These are phyloP conservation scores for Solanum phureja DNA, from an alignment of 257 asterid genomes.

Conservation along the genomic window DNA sequence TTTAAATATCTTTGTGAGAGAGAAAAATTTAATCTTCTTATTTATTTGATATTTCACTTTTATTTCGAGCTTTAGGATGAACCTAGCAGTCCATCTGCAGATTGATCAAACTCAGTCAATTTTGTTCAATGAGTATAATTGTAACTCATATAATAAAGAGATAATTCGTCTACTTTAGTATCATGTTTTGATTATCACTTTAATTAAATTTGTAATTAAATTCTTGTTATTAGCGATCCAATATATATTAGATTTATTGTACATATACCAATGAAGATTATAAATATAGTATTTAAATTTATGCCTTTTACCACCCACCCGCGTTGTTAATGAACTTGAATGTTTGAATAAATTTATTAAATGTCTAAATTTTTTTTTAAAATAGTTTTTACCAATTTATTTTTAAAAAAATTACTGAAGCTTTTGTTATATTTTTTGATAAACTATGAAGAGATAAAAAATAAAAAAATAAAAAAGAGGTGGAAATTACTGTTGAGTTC, in stretches of 20 bases:
- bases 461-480: no score
- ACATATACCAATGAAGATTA: no score
- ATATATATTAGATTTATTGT: no score
- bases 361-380: no score
- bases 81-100: not conserved
- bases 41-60: no score
- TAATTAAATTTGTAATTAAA: not conserved
- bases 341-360: no score
- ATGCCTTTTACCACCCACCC: not conserved
- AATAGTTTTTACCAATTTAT: no score
- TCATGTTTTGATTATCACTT: not conserved
- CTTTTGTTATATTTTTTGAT: not conserved
- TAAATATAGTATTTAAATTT: no score
- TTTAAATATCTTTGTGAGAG: not conserved
- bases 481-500: not conserved
- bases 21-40: not conserved
- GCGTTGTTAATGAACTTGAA: not conserved
- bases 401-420: no score
- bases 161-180: no score
- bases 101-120: not conserved
- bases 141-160: no score
- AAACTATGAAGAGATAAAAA: no score
- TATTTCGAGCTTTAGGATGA: not conserved
- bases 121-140: not conserved
- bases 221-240: not conserved